Conservation (phyloP, 352 stramenopile species). For the Aphanomyces euteiches region DNA sequence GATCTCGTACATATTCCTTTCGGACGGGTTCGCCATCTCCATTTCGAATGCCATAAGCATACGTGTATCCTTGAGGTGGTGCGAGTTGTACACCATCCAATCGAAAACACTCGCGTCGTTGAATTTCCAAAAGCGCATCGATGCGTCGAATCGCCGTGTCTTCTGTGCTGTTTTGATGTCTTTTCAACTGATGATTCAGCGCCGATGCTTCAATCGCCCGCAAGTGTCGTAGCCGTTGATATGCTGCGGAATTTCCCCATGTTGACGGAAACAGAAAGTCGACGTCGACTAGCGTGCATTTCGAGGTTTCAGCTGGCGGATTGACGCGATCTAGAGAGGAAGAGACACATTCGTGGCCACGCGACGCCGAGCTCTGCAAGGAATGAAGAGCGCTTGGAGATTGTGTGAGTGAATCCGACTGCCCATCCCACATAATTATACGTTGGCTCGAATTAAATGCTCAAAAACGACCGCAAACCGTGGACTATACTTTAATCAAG, state of each 20-base stretch:
- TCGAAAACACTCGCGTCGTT: constrained; percentile 29
- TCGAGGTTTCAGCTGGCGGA: background rate
- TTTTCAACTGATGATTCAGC: constrained; percentile 9
- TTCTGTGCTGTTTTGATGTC: background rate
- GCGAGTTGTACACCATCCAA: background rate
- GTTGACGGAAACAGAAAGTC: constrained; percentile 27
- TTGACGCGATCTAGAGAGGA: background rate
- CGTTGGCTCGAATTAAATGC: constrained; percentile 16
- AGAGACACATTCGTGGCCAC: background rate
- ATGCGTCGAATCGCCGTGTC: constrained; percentile 16
- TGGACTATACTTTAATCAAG: constrained; percentile 8
- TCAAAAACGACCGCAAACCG: background rate
- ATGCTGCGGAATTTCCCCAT: constrained; percentile 21
- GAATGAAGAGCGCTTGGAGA: constrained; percentile 2
- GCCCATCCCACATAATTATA: constrained; percentile 20
- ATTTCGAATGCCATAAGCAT: constrained; percentile 17
- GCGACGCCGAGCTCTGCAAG: too few relatives aligned
- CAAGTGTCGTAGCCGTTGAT: constrained; percentile 25
- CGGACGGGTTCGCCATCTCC: constrained; percentile 28
- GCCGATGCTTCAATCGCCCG: constrained; percentile 25
- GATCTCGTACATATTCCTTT: constrained; percentile 46
- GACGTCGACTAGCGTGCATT: constrained; percentile 21
- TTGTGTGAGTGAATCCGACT: constrained; percentile 22
- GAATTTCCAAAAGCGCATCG: constrained; percentile 28
- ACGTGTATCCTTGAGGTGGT: background rate